A percentile compares a stretch with the other conserved stretches of the same genome.
Evolutionary conservation across 2,329 filamentous ascomycete genomes (phyloP).

Genomic region (Karstenula rhodostoma): DNA sequence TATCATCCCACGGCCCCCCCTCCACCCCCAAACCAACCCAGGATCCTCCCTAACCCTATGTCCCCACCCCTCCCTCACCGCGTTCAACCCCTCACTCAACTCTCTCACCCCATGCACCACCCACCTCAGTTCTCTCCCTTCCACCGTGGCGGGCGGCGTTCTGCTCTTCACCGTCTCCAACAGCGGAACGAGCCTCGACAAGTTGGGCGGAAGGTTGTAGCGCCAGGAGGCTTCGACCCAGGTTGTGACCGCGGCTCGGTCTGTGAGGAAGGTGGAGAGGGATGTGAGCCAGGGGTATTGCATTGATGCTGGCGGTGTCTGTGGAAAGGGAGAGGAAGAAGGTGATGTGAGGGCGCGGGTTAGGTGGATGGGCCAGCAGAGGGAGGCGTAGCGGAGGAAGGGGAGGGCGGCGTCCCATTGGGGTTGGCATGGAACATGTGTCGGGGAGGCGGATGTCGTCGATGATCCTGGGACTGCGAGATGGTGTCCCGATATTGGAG

Average conservation of each 20-base stretch:
- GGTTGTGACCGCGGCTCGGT: slow-evolving; percentile 35
- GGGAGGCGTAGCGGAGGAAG: slow-evolving; percentile 40
- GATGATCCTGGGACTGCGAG: slow-evolving; percentile 8
- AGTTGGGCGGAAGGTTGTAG: slow-evolving; percentile 39
- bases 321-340: slow-evolving; percentile 7
- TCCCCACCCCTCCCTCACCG: slow-evolving; percentile 32
- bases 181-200: slow-evolving; percentile 39
- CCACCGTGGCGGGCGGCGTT: slow-evolving; percentile 31
- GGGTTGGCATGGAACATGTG: slow-evolving; percentile 14
- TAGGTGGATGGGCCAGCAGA: slow-evolving; percentile 46
- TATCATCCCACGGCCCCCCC: slow-evolving; percentile 13
- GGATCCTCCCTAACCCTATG: slow-evolving; percentile 33
- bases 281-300: slow-evolving; percentile 32
- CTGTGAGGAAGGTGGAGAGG: slow-evolving; percentile 35
- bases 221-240: slow-evolving; percentile 46
- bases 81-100: slow-evolving; percentile 33
- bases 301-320: background rate
- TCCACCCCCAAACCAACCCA: slow-evolving; percentile 40
- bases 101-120: slow-evolving; percentile 32
- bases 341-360: slow-evolving; percentile 30
- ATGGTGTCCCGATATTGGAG: slow-evolving; percentile 20
- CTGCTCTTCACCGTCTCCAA: slow-evolving; percentile 28
- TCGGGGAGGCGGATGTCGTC: slow-evolving; percentile 5
- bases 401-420: slow-evolving; percentile 37
- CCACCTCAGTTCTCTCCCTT: slow-evolving; percentile 36